phyloP scores from a whole-genome alignment of 1,284 basidiomycete species.

The Puccinia novopanici region DNA sequence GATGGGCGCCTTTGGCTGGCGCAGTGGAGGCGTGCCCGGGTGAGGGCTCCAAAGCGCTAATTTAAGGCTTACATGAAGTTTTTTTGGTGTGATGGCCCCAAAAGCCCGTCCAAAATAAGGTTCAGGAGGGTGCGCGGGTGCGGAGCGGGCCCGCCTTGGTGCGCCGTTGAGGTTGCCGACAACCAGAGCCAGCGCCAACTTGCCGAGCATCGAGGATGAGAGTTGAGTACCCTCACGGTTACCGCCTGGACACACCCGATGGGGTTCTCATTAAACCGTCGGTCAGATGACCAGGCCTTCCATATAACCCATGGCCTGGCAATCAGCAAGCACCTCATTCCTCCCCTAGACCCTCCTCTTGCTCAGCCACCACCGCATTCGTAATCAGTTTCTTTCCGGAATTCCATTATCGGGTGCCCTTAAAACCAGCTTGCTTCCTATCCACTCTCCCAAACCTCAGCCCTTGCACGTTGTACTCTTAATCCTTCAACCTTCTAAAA shows the following conservation, averaged over 20 bases:
- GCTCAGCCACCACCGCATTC: neutral
- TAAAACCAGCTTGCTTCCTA: neutral
- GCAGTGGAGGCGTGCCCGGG: no score
- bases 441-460: neutral
- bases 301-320: neutral
- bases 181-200: no score
- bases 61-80: no score
- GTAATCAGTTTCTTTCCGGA: neutral
- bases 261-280: slow-evolving; percentile 15
- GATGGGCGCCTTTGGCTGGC: no score
- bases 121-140: no score
- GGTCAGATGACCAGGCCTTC: neutral
- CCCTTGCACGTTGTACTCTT: neutral
- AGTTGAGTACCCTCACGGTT: slow-evolving; percentile 27
- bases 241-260: neutral
- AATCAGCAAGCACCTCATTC: neutral
- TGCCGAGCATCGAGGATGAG: neutral
- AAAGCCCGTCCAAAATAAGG: no score
- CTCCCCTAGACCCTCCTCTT: neutral
- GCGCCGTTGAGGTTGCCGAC: no score
- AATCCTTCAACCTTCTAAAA: neutral
- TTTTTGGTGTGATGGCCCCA: no score
- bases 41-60: no score
- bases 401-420: neutral
- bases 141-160: no score